Base-by-base conservation (phyloP, 768 basidiomycete genomes). In the Boletus rubroflammeus region DNA sequence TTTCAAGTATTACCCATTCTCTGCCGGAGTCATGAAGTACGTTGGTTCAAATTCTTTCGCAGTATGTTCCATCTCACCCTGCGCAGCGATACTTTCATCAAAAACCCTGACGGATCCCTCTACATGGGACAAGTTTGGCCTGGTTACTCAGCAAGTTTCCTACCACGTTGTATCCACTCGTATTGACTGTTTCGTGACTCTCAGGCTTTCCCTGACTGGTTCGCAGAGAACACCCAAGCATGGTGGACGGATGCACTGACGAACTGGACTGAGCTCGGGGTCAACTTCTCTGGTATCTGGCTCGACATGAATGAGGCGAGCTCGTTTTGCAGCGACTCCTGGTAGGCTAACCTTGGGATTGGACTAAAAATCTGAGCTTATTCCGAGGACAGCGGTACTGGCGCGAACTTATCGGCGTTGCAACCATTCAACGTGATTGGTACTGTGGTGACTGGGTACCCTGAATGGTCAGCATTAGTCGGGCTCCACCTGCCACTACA, bases 101-200 rank as follows among this genome's bases (percentile, higher is more conserved):
- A 82, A 60, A 90, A 91, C 65, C 84, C 84, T 0, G 84, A 91
- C 61, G 84, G 83, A 0, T 78, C 83, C 35, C 78, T 84, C 61
- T 90, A 86, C 66, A 64, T 88, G 1, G 90, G 90, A 11, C 77
- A 84, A 63, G 88, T 89, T 9, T 90, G 86, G 88, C 87, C 88
- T 15, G 86, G 88, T 23, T 85, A 81, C 68, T 84, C 85, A 7
- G 86, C 83, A 34, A 17, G 76, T 63, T 32, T 29, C 4, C 7
- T 43, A 15, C 5, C 14, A 10, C 6, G 6, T 13, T 19, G n/a
- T 13, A 5, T 42, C n/a, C 14, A 3, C 13, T 35, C 6, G 10
- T 17, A 34, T 45, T 34, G 19, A 57, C 8, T 39, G 2, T 26
- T 35, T 38, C 3, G 21, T 19, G 29, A 11, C n/a, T 14, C 15